A percentile compares a stretch with the other conserved stretches of the same genome.
These are phyloP conservation scores for Pelargonium fulgidum DNA, from an alignment of 441 rosid genomes.

Conservation along the genomic window DNA sequence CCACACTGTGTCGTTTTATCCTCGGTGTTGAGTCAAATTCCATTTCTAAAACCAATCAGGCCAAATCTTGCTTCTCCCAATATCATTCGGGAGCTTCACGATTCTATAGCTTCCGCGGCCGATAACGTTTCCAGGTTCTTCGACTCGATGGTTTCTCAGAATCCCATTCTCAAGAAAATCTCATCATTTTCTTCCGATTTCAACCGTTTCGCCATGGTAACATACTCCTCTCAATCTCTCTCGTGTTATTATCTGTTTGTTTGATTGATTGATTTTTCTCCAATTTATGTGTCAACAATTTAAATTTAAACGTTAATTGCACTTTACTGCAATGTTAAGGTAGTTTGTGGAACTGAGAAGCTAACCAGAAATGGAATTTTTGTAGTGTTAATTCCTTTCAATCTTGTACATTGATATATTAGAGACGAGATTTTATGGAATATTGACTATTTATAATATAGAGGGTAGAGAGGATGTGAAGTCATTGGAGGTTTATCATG, in stretches of 20 bases:
- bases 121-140: neutral
- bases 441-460: too few relatives aligned
- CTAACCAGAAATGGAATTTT: neutral
- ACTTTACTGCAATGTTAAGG: neutral
- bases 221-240: neutral
- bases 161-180: neutral
- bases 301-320: too few relatives aligned
- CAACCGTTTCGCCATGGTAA: neutral
- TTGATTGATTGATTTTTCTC: neutral
- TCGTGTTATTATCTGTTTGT: neutral
- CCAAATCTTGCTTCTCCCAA: neutral
- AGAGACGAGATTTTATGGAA: too few relatives aligned
- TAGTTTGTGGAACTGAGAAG: neutral
- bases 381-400: neutral
- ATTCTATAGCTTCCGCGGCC: constrained; percentile 2
- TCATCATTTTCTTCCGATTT: neutral
- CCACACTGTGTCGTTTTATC: constrained; percentile 2
- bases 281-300: neutral
- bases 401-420: too few relatives aligned
- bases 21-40: neutral
- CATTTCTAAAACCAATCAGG: neutral
- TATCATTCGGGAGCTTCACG: neutral
- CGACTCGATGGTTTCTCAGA: neutral
- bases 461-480: too few relatives aligned
- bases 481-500: too few relatives aligned